Evolutionary conservation across 2,329 filamentous ascomycete species (phyloP).

Genomic region (Pseudonectria foliicola): DNA sequence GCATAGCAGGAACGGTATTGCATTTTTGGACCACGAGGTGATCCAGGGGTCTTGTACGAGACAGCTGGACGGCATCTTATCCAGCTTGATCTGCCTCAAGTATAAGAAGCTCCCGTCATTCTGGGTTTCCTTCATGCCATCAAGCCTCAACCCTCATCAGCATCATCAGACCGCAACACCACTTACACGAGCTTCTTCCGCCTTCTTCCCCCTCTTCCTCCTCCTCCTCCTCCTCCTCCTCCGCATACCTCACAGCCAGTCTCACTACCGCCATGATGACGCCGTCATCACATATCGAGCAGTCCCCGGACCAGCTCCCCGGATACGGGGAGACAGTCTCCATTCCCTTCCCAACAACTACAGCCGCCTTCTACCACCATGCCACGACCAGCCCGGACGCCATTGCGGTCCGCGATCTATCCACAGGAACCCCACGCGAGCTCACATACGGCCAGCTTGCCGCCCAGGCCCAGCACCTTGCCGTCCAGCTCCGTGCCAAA

Average conservation of each 20-base stretch:
- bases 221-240: conserved; percentile 1
- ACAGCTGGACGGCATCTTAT: too few species aligned
- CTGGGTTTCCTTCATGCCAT: background rate
- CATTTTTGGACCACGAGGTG: too few species aligned
- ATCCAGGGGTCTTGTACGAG: too few species aligned
- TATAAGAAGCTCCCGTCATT: background rate
- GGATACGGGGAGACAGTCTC: conserved; percentile 15
- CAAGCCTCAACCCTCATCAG: too few species aligned
- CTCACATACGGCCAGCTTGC: conserved; percentile 41
- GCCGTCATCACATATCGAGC: conserved; percentile 1
- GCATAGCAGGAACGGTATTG: too few species aligned
- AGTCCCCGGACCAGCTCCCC: conserved; percentile 4
- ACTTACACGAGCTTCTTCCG: conserved; percentile 13
- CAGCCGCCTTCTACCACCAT: conserved; percentile 31
- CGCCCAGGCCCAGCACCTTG: conserved; percentile 33
- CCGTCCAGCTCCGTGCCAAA: conserved; percentile 28
- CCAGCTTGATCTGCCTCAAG: too few species aligned
- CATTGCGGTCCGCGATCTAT: conserved; percentile 32
- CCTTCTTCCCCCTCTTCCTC: conserved; percentile 1
- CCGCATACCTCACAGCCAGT: too few species aligned
- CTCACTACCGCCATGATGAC: conserved; percentile 4
- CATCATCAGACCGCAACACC: background rate
- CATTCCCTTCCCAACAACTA: conserved; percentile 31
- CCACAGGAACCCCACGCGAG: conserved; percentile 18
- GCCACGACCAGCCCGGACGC: conserved; percentile 29